Conservation (phyloP, 257 asterid genomes). For the Penstemon barbatus region DNA sequence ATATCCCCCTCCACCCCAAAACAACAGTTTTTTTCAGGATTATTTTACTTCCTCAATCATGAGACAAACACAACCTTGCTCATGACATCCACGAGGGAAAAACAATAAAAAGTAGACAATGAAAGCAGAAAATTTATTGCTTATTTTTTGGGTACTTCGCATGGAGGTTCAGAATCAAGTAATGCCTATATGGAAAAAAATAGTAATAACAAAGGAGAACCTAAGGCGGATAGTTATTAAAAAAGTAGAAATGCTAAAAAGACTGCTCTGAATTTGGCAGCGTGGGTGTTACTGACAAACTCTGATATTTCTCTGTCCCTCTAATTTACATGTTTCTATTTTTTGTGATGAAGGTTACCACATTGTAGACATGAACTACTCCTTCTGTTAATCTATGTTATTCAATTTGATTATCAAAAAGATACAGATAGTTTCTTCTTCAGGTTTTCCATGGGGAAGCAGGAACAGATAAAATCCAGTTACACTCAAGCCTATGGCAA, state of each 20-base stretch:
- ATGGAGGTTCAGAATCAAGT: neutral
- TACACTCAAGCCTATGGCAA: neutral
- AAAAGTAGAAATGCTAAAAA: no score
- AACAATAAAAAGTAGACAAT: neutral
- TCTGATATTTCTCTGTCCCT: no score
- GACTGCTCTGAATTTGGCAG: no score
- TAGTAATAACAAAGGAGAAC: neutral
- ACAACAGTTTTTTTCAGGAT: neutral
- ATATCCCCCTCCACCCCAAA: no score
- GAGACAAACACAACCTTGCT: neutral
- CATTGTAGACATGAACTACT: no score
- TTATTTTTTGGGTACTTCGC: no score
- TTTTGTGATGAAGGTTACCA: no score
- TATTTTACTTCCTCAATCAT: neutral
- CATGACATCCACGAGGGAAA: neutral
- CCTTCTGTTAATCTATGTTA: no score
- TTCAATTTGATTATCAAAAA: no score
- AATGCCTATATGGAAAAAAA: neutral
- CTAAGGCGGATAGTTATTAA: neutral
- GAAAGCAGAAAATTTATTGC: neutral
- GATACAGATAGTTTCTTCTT: neutral
- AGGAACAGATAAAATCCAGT: neutral
- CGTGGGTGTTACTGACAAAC: no score
- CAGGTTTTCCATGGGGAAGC: conserved; percentile 3
- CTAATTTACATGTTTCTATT: no score